phyloP scores from a whole-genome alignment of 306 rosid species.

The Cucurbita pepo region DNA sequence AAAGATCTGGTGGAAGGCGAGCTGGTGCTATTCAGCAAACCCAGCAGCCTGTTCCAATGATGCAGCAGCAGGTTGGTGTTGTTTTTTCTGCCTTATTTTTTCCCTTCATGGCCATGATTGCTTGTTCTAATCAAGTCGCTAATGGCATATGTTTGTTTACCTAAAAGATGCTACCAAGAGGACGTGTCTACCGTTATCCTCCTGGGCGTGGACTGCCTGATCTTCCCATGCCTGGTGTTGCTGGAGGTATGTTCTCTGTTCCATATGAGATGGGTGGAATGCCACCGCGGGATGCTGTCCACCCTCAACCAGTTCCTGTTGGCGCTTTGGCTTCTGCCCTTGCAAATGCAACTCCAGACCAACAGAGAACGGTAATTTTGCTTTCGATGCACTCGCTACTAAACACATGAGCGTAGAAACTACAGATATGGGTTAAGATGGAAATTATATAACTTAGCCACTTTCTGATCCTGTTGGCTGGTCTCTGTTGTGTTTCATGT shows the following conservation, averaged over 20 bases:
- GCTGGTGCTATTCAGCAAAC: constrained; percentile 61
- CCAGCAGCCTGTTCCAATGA: constrained; percentile 80
- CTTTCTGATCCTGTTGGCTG: not conserved
- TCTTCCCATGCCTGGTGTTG: constrained; percentile 80
- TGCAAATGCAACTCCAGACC: constrained; percentile 90
- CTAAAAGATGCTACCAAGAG: constrained; percentile 82
- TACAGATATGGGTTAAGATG: not conserved
- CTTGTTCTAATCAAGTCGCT: not conserved
- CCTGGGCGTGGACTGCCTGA: constrained; percentile 80
- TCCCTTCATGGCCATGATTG: not conserved
- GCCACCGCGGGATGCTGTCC: constrained; percentile 63
- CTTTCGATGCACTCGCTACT: not conserved
- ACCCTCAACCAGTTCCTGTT: constrained; percentile 67
- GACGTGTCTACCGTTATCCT: constrained; percentile 85
- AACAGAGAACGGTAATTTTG: constrained; percentile 63
- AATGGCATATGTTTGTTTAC: constrained; percentile 5
- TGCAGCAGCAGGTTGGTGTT: constrained; percentile 76
- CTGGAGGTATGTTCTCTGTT: constrained; percentile 92
- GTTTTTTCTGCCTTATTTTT: not conserved
- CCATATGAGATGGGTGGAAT: constrained; percentile 79
- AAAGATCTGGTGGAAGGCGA: constrained; percentile 95
- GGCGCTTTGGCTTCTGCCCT: constrained; percentile 92
- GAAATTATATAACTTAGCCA: not conserved
- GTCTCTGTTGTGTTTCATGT: not conserved
- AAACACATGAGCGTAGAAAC: not conserved